Conservation (phyloP, 2,329 filamentous ascomycete species). For the Bipolaris bicolor region DNA sequence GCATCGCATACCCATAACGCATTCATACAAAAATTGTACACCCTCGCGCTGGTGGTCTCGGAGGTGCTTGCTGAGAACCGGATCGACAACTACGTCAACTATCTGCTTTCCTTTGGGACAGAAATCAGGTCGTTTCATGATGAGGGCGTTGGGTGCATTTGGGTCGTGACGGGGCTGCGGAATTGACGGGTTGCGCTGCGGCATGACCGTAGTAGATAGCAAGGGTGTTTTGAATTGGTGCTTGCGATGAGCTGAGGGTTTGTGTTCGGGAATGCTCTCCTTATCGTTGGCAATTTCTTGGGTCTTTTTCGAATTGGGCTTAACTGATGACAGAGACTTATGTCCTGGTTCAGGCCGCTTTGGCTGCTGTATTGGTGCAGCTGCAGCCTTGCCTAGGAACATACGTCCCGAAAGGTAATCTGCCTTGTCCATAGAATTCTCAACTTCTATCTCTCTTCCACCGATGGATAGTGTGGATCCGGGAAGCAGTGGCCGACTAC, state of each 20-base stretch:
- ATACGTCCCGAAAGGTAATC: conserved; percentile 61
- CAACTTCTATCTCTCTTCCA: conserved; percentile 73
- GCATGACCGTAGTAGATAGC: conserved; percentile 58
- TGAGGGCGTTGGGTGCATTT: conserved; percentile 62
- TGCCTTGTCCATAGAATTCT: conserved; percentile 64
- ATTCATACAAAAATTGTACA: conserved; percentile 75
- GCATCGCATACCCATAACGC: conserved; percentile 73
- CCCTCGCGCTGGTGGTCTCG: conserved; percentile 73
- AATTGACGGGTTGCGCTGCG: conserved; percentile 53
- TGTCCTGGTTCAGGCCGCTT: conserved; percentile 24
- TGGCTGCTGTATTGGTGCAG: conserved; percentile 25
- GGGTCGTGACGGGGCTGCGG: conserved; percentile 71
- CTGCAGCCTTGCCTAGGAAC: conserved; percentile 46
- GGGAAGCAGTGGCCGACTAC: conserved; percentile 62
- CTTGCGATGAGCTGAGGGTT: conserved; percentile 48
- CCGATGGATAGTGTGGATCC: conserved; percentile 67
- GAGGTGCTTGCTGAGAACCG: conserved; percentile 66
- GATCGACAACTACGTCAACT: conserved; percentile 76
- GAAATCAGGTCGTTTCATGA: conserved; percentile 67
- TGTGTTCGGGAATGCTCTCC: conserved; percentile 48
- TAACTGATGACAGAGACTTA: conserved; percentile 21
- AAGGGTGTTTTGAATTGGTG: conserved; percentile 68
- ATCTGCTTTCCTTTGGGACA: conserved; percentile 67
- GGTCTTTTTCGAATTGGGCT: conserved; percentile 24
- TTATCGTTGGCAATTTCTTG: conserved; percentile 24